These are phyloP conservation scores for Flueggea neowawraea DNA, from an alignment of 441 rosid species.

Conservation along the genomic window DNA sequence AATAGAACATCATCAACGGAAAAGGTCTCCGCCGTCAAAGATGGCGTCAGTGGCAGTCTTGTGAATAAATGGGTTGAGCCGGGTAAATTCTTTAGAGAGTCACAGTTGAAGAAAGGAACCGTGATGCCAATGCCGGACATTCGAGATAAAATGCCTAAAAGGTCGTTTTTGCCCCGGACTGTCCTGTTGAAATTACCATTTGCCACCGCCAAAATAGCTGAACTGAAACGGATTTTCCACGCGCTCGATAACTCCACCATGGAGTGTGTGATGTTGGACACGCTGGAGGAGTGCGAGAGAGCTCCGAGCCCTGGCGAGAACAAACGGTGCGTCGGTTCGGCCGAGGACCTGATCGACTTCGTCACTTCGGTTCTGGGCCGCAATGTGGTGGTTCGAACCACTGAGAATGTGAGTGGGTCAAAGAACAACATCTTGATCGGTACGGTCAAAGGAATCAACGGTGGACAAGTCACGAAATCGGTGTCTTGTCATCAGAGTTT, in stretches of 20 bases:
- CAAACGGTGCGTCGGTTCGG: slow-evolving; percentile 84
- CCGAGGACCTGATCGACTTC: slow-evolving; percentile 90
- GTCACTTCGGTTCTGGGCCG: slow-evolving; percentile 81
- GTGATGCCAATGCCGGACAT: slow-evolving; percentile 95
- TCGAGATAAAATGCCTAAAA: slow-evolving; percentile 88
- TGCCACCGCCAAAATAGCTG: slow-evolving; percentile 46
- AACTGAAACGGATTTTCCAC: slow-evolving; percentile 55
- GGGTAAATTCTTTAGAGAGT: slow-evolving; percentile 92
- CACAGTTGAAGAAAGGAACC: slow-evolving; percentile 58
- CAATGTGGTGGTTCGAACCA: slow-evolving; percentile 55
- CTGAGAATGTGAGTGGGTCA: slow-evolving; percentile 67
- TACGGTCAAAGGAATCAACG: slow-evolving; percentile 62
- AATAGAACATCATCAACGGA: slow-evolving; percentile 23
- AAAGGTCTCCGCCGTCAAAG: not conserved
- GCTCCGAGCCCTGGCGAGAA: slow-evolving; percentile 85
- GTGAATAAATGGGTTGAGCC: slow-evolving; percentile 88
- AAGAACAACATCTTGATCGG: slow-evolving; percentile 65
- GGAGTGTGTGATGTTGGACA: slow-evolving; percentile 54
- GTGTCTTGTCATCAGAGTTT: slow-evolving; percentile 96
- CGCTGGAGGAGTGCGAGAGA: slow-evolving; percentile 80
- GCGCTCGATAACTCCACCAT: slow-evolving; percentile 77
- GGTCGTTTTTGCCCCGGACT: slow-evolving; percentile 90
- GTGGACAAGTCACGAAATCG: slow-evolving; percentile 78
- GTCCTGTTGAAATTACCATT: slow-evolving; percentile 74
- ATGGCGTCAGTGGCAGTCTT: slow-evolving; percentile 34